Conservation (phyloP, 2,329 filamentous ascomycete genomes). For the Atkinsonella hypoxylon region DNA sequence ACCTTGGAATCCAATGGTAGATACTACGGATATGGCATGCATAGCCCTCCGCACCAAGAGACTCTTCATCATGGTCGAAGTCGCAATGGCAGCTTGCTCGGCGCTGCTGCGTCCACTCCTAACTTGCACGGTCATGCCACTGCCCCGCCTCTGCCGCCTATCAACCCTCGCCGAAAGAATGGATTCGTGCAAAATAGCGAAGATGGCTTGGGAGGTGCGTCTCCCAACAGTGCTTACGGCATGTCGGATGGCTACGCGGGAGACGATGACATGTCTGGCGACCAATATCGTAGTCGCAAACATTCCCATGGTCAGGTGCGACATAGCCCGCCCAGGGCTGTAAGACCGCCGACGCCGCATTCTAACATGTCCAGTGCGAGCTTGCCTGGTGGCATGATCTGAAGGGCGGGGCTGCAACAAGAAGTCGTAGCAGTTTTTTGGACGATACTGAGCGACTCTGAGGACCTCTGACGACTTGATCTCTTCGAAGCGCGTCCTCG, state of each 20-base stretch:
- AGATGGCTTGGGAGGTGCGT: slow-evolving; percentile 15
- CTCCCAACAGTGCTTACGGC: not conserved
- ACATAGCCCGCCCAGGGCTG: slow-evolving; percentile 1
- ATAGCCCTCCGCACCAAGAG: slow-evolving; percentile 6
- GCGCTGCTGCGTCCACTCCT: slow-evolving; percentile 22
- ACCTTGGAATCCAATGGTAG: slow-evolving; percentile 14
- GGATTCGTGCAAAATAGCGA: slow-evolving; percentile 23
- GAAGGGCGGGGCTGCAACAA: slow-evolving; percentile 7
- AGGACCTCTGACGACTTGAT: not conserved
- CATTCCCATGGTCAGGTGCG: not conserved
- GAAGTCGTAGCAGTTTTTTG: not conserved
- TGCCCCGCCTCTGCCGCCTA: slow-evolving; percentile 42
- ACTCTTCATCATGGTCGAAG: slow-evolving; percentile 16
- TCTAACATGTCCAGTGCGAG: slow-evolving; percentile 18
- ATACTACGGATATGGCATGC: slow-evolving; percentile 3
- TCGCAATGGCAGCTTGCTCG: slow-evolving; percentile 23
- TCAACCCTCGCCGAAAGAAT: slow-evolving; percentile 44
- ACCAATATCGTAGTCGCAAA: slow-evolving; percentile 1
- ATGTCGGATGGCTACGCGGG: slow-evolving; percentile 1
- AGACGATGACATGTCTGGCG: not conserved
- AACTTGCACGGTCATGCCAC: slow-evolving; percentile 22
- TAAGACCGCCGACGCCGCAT: slow-evolving; percentile 4
- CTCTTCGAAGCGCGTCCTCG: not conserved
- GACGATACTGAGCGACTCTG: not conserved
- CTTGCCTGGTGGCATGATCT: slow-evolving; percentile 36